A percentile compares a stretch with the other conserved stretches of the same genome.
These are phyloP conservation scores for Phlyctochytrium bullatum DNA, from an alignment of 192 early-diverging fungal species.

Conservation along the genomic window DNA sequence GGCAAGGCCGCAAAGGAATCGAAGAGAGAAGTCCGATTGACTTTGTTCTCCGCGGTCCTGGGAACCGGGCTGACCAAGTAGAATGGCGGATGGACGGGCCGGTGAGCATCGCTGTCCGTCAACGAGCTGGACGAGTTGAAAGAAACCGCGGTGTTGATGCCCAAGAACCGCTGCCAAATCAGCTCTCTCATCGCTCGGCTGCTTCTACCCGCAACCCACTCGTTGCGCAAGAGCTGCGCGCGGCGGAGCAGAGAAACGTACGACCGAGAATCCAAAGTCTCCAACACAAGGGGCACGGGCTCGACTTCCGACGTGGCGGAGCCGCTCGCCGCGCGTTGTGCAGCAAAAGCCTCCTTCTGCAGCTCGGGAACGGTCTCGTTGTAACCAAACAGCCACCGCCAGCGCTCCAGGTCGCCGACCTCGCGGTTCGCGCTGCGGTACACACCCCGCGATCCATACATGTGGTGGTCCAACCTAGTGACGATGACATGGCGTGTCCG, in stretches of 20 bases:
- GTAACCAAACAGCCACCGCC: conserved; percentile 4
- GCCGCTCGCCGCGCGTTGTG: background rate
- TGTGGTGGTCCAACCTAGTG: background rate
- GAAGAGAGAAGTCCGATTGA: background rate
- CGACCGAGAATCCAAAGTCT: background rate
- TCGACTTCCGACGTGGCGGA: background rate
- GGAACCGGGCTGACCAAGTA: background rate
- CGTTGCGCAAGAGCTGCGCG: background rate
- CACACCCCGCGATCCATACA: background rate
- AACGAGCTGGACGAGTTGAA: background rate
- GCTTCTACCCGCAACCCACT: background rate
- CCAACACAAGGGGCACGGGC: background rate
- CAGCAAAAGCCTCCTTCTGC: background rate
- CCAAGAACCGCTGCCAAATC: background rate
- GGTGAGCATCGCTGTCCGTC: background rate
- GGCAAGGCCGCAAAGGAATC: background rate
- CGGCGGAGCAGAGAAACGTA: background rate
- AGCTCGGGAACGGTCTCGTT: background rate
- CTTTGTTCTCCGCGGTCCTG: background rate
- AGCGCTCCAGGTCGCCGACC: background rate
- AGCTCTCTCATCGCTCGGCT: background rate
- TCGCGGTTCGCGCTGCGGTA: background rate
- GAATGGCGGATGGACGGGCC: conserved; percentile 3
- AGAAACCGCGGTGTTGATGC: background rate
- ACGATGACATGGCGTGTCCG: background rate